Evolutionary conservation across 2,329 filamentous ascomycete genomes (phyloP), one percentile per base, ranked within the genome.

Genomic region (Epichloe aotearoae): DNA sequence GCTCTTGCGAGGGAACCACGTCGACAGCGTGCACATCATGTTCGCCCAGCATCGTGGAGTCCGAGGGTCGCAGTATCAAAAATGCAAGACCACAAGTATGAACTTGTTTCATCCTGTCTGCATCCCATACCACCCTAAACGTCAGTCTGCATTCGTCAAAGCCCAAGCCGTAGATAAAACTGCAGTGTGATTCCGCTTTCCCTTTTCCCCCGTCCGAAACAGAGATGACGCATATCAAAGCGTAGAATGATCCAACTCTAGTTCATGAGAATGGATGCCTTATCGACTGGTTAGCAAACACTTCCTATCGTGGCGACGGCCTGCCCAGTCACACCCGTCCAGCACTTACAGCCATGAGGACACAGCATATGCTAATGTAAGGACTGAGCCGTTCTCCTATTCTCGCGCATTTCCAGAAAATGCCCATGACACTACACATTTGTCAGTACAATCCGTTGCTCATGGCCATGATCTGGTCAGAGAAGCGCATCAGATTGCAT

Each of bases 321-420:
- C 26, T 8, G 7, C 26, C 7, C 26, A 8, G 26, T 26, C 26
- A 26, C 26, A 26, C 26, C 26, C 26, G 12, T 10, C 14, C 34
- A 17, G 4, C 50, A 66, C 75, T 54, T 67, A 96, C 93, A 57
- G 93, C 93, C 90, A 98, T 97, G 60, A 88, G 69, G 34, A 96
- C 75, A 66, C 91, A 97, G 66, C 88, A 94, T 65, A 97, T 73
- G 71, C 88, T 94, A 61, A 98, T 88, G 67, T 97, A 97, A 41
- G 93, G 93, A 66, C 89, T 96, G 58, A 98, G 67, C 56, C 93
- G 74, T 73, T 98, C 93, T 38, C 93, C 93, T 64, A 98, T 82
- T 56, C 93, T 77, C 26, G 93, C 93, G 56, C 82, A 89, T 70
- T 97, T 96, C 93, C 93, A 98, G 65, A 97, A 94, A 55, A 95